Evolutionary conservation across 306 rosid species (phyloP), one percentile per base, ranked within the genome.

Genomic region (Castanospermum australe): DNA sequence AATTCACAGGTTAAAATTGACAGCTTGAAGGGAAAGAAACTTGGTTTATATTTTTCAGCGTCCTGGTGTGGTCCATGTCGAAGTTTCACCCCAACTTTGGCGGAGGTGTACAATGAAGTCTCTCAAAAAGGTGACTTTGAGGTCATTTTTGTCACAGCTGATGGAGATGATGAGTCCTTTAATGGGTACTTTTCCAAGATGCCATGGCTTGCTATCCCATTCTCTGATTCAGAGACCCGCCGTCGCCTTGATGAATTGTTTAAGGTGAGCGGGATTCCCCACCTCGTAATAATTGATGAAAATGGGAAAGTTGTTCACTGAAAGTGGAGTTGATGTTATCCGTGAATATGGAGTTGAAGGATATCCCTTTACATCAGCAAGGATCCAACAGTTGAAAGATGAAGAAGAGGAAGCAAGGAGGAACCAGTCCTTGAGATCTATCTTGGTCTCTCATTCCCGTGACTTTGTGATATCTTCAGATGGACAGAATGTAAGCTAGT

Each of bases 151-250:
- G 24, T 87, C 48, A 56, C 96, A 0, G 86, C 85, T 32, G 97
- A 92, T 59, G 62, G 66, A 57, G 89, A 90, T 44, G 96, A 92
- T 0, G 86, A 84, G 22, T 71, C 90, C 4, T 92, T 90, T 81
- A 83, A 78, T 6, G 65, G 30, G 2, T 92, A 92, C 78, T 90
- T 92, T 68, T 83, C 96, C 81, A 81, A 87, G 84, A 92, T 92
- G 96, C 93, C 96, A 28, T 90, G 97, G 97, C 88, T 92, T 70
- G 86, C 96, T 6, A 71, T 92, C 65, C 93, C 97, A 5, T 90
- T 84, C 82, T 83, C 89, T 14, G 93, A 92, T 86, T 80, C 89
- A 0, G 88, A 83, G 12, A 83, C 82, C 5, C 88, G 86, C 2
- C 30, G 18, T 5, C 62, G 64, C 18, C 81, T 92, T 65, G 87